Evolutionary conservation across 2,329 filamentous ascomycete genomes (phyloP), one percentile per base, ranked within the genome.

Genomic region (Zalaria sp.): DNA sequence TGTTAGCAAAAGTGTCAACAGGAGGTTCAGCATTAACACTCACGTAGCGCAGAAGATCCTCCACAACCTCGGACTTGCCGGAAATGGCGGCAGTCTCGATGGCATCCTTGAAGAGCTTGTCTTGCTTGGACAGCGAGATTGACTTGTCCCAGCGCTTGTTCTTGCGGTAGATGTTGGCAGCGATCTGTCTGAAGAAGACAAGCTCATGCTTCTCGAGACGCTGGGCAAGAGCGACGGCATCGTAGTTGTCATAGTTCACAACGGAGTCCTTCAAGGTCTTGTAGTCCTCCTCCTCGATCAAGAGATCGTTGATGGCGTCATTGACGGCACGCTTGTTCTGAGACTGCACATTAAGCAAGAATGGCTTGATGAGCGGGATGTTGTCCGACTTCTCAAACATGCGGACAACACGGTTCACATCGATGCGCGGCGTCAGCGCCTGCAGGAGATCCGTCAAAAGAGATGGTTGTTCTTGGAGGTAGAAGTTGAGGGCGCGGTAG

Each of bases 121-220:
- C 91, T 63, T 98, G 89, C 74, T 98, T 98, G 10, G 89, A 96
- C 37, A 98, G 71, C 29, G 86, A 78, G 62, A 98, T 98, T 3
- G 88, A 95, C 70, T 96, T 96, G 69, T 96, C 89, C 93, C 93
- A 98, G 49, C 91, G 79, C 81, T 96, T 96, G 73, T 94, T 96
- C 76, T 96, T 98, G 62, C 93, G 87, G 71, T 96, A 98, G 64
- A 98, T 98, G 66, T 75, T 94, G 51, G 93, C 87, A 4, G 91
- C 91, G 57, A 98, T 94, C 65, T 98, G 91, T 57, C 91, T 82
- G 82, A 98, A 98, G 74, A 98, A 98, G 49, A 98, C 88, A 38
- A 98, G 70, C 43, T 98, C 91, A 58, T 98, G 93, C 69, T 91
- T 91, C 75, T 98, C 93, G 7, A 98, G 73, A 43, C 91, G 83